Percentiles rank a stretch among this genome's conserved stretches.
phyloP scores from a whole-genome alignment of 768 basidiomycete species.

The Chiua virens region DNA sequence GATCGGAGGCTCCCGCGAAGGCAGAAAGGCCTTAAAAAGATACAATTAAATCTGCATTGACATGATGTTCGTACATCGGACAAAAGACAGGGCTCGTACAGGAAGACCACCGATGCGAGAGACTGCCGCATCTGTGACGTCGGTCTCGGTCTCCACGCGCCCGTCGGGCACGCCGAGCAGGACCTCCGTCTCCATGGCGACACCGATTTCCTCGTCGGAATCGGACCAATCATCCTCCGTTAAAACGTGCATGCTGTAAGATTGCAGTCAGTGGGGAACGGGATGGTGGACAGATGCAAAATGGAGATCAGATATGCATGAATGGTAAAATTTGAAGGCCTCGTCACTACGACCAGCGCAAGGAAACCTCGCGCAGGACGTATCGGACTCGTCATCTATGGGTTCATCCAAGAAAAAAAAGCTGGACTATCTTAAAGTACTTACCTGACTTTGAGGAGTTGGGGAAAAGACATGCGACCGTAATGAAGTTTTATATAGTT shows the following conservation, averaged over 20 bases:
- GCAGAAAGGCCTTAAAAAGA: constrained; percentile 71
- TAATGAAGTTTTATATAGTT: constrained; percentile 13
- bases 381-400: constrained; percentile 85
- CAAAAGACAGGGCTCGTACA: constrained; percentile 61
- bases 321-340: constrained; percentile 71
- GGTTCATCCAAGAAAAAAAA: constrained; percentile 41
- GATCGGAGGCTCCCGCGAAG: constrained; percentile 58
- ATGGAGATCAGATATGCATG: constrained; percentile 81
- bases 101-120: constrained; percentile 90
- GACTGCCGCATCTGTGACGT: constrained; percentile 74
- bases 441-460: constrained; percentile 17
- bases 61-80: constrained; percentile 45
- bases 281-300: background rate
- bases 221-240: constrained; percentile 74
- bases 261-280: constrained; percentile 7
- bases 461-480: constrained; percentile 5
- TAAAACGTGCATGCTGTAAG: constrained; percentile 39
- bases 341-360: constrained; percentile 60
- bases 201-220: constrained; percentile 63
- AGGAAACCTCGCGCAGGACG: constrained; percentile 58
- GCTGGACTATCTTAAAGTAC: constrained; percentile 4
- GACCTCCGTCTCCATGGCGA: constrained; percentile 68
- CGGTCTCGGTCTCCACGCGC: constrained; percentile 50
- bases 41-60: constrained; percentile 45
- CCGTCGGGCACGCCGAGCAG: constrained; percentile 84